Evolutionary conservation across 768 basidiomycete genomes (phyloP), one percentile per base, ranked within the genome.

Genomic region (Ramaria sp.): DNA sequence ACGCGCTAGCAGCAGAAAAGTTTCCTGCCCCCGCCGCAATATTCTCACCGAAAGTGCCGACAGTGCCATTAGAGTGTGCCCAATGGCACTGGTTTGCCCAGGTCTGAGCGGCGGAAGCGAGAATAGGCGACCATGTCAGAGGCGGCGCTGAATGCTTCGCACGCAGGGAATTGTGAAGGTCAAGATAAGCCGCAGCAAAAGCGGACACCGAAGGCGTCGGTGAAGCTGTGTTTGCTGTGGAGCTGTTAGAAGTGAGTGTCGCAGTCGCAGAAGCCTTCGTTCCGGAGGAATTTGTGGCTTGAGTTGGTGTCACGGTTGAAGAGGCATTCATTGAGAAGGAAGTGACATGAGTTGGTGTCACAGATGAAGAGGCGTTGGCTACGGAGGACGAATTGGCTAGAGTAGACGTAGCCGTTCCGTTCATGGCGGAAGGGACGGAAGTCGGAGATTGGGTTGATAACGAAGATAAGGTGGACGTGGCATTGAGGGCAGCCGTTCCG

Each of bases 51-150:
- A 30, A 81, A 4, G 70, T 69, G 10, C 64, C 66, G 52, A 82
- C 71, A 4, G 66, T 59, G 13, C 78, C 78, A 38, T 72, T 69
- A 3, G 79, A 75, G 62, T 78, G 74, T 59, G 70, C 59, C 59
- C 82, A 76, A 39, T 68, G 63, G 64, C 81, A 84, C 1, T 60
- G 64, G 56, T 73, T 71, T 7, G 77, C 80, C 81, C 80, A 83
- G 42, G 59, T 10, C 57, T 71, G 72, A 7, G 83, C 83, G 42
- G 68, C 71, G 22, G 61, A 62, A 12, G 79, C 81, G 39, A 81
- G 71, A 13, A 65, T 58, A 7, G 66, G 51, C 7, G 77, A 78
- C 82, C 83, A 84, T 12, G 61, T 67, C 34, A 84, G 68, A 4
- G 72, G 63, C 0, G 64, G 59, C 5, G 77, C 78, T 52, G 69